These are phyloP conservation scores for Monilinia aucupariae DNA, from an alignment of 2,329 filamentous ascomycete species.

Conservation along the genomic window DNA sequence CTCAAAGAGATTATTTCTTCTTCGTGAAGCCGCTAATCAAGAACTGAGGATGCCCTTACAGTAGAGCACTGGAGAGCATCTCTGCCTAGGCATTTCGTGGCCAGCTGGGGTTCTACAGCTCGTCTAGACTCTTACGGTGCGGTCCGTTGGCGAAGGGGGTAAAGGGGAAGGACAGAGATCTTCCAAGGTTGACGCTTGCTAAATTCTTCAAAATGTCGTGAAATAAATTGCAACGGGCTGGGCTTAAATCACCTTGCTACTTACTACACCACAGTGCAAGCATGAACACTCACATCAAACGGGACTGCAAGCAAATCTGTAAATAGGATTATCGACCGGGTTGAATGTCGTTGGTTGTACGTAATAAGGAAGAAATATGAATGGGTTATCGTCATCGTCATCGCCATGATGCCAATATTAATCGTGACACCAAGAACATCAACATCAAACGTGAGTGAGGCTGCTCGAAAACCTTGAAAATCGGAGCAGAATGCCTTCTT, in stretches of 20 bases:
- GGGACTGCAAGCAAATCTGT: slow-evolving; percentile 11
- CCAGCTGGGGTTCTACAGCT: neutral
- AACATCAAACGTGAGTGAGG: slow-evolving; percentile 1
- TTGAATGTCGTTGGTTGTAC: neutral
- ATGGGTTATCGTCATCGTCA: neutral
- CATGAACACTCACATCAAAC: slow-evolving; percentile 10
- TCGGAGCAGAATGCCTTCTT: neutral
- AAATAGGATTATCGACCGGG: neutral
- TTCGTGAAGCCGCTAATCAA: slow-evolving; percentile 1
- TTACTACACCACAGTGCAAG: no score
- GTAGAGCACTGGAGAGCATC: neutral
- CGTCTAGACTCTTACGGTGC: slow-evolving; percentile 3
- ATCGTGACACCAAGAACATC: neutral
- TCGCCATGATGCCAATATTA: neutral
- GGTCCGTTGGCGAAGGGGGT: slow-evolving; percentile 14
- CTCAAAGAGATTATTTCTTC: neutral
- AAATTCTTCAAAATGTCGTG: neutral
- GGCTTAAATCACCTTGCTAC: neutral
- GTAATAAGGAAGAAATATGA: neutral
- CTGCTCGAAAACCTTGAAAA: neutral
- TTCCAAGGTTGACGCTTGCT: slow-evolving; percentile 5
- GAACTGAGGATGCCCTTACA: neutral
- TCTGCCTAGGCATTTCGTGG: neutral
- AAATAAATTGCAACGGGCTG: neutral
- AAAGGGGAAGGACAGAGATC: neutral